These are phyloP conservation scores for Lentinula edodes DNA, from an alignment of 768 basidiomycete species.

Conservation along the genomic window DNA sequence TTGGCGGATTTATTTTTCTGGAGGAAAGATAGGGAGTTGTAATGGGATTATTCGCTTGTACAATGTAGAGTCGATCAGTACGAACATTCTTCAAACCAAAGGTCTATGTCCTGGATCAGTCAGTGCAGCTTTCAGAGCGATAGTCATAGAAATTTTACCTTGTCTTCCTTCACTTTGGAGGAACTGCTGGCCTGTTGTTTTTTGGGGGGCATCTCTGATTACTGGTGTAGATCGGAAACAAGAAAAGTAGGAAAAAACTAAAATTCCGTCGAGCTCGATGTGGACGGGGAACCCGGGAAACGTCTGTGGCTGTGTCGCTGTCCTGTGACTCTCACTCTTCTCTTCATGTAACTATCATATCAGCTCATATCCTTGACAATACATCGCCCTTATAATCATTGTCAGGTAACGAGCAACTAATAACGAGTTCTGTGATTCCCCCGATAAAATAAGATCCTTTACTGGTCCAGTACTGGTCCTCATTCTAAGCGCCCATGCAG, in stretches of 20 bases:
- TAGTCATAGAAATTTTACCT: conserved; percentile 38
- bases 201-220: conserved; percentile 70
- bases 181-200: conserved; percentile 48
- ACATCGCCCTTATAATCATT: too few species aligned
- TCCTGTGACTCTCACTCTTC: too few species aligned
- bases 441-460: too few species aligned
- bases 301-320: neutral
- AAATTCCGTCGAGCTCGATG: neutral
- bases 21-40: conserved; percentile 1
- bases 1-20: conserved; percentile 95
- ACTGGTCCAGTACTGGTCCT: too few species aligned
- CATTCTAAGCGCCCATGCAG: too few species aligned
- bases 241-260: neutral
- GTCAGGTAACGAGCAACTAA: too few species aligned
- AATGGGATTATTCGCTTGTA: too few species aligned
- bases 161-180: conserved; percentile 77
- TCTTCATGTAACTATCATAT: too few species aligned
- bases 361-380: too few species aligned
- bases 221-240: too few species aligned
- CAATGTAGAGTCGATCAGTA: conserved; percentile 8
- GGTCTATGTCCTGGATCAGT: conserved; percentile 43
- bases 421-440: too few species aligned
- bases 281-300: neutral
- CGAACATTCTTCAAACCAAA: conserved; percentile 86
- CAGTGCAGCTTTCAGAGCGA: conserved; percentile 20